Evolutionary conservation across 2,329 filamentous ascomycete species (phyloP).

Genomic region (Hirsutella rhossiliensis): DNA sequence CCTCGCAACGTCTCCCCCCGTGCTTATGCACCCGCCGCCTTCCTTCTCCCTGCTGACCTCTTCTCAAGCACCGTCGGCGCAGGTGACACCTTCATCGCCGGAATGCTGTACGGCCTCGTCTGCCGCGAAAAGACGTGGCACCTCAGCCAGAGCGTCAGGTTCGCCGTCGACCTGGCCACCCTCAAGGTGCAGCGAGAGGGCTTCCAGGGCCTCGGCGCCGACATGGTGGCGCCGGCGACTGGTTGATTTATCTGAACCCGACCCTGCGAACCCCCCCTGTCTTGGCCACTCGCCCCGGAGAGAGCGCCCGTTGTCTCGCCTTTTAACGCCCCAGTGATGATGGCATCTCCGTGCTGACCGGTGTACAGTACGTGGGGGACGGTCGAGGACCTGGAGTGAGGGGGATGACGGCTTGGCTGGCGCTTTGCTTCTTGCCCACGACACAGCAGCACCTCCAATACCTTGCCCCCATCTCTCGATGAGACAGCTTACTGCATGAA

Average conservation of each 20-base stretch:
- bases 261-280: background rate
- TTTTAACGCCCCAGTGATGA: too few relatives aligned
- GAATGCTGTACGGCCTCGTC: conserved; percentile 51
- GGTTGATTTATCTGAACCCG: background rate
- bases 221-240: conserved; percentile 8
- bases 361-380: too few relatives aligned
- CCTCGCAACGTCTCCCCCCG: too few relatives aligned
- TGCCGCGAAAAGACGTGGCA: conserved; percentile 37
- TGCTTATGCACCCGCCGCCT: background rate
- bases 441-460: too few relatives aligned
- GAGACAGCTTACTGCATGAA: too few relatives aligned
- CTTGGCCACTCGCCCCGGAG: too few relatives aligned
- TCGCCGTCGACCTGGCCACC: conserved; percentile 56
- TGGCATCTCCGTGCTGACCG: too few relatives aligned
- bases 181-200: conserved; percentile 57
- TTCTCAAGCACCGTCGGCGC: conserved; percentile 53
- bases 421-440: too few relatives aligned
- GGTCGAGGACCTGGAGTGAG: too few relatives aligned
- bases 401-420: too few relatives aligned
- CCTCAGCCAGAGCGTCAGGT: conserved; percentile 34
- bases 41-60: background rate
- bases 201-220: conserved; percentile 39
- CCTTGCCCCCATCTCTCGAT: too few relatives aligned
- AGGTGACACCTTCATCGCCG: conserved; percentile 65
- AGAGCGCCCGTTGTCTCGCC: too few relatives aligned